These are phyloP conservation scores for Anaeromyces robustus DNA, from an alignment of 192 early-diverging fungal genomes.

Conservation along the genomic window DNA sequence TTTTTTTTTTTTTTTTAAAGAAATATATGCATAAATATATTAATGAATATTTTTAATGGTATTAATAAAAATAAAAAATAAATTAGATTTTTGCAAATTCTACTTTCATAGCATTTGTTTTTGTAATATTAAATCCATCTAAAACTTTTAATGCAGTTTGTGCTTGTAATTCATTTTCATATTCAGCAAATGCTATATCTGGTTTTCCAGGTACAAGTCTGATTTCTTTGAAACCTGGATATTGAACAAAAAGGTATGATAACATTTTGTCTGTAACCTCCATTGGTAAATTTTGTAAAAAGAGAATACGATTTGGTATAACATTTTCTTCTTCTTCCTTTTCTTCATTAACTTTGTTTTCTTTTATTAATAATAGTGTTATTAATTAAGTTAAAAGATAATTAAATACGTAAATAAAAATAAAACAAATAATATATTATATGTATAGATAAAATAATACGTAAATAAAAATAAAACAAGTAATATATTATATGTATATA, in stretches of 20 bases:
- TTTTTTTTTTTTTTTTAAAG: too few species aligned
- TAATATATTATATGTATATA: too few species aligned
- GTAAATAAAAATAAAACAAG: too few species aligned
- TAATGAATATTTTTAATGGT: too few species aligned
- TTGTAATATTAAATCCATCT: slow-evolving; percentile 36
- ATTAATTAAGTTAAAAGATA: too few species aligned
- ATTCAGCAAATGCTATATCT: slow-evolving; percentile 55
- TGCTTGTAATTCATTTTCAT: slow-evolving; percentile 30
- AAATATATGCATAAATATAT: too few species aligned
- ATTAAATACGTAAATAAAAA: too few species aligned
- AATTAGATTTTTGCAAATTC: slow-evolving; percentile 30
- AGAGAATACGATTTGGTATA: slow-evolving; percentile 5
- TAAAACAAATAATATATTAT: too few species aligned
- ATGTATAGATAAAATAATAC: too few species aligned
- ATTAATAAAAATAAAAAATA: too few species aligned
- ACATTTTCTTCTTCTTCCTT: slow-evolving; percentile 1
- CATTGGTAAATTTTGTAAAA: slow-evolving; percentile 4
- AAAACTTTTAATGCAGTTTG: slow-evolving; percentile 30
- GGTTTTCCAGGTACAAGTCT: slow-evolving; percentile 44
- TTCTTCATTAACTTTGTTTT: too few species aligned
- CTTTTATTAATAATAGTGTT: too few species aligned
- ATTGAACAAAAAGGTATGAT: slow-evolving; percentile 20
- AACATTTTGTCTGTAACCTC: slow-evolving; percentile 28
- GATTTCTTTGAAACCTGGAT: slow-evolving; percentile 47
- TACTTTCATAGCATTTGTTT: slow-evolving; percentile 27